Base-by-base conservation (phyloP, 23 red algal genomes). In the Gracilaria gracilis region DNA sequence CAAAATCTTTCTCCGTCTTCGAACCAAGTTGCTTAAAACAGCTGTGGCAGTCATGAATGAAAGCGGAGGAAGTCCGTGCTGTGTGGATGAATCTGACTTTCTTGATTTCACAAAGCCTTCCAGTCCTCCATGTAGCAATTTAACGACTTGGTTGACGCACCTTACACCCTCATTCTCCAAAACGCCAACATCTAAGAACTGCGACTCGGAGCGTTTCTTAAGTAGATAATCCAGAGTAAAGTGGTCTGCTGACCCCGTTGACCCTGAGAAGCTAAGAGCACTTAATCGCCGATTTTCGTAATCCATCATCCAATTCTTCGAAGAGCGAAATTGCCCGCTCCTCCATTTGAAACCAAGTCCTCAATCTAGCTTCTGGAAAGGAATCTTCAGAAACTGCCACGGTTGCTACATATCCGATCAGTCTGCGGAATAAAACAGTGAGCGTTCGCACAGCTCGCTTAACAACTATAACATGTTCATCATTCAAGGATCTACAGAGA, bases 21-120 rank as follows among this genome's bases (percentile, higher is more conserved):
- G 89, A 66, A 84, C 78, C 25, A 92, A 64, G 46, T 92, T 92
- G n/a, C 89, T 75, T 11, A 92, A 64, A 44, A 92, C 89, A 65
- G 78, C 61, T 73, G 84, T 83, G 5, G 79, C 89, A 64, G 89
- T 92, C 89, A 92, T 92, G 32, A 84, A 92, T 4, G 89, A 92
- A 9, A 49, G 46, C 20, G 89, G 89, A 9, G 87, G 87, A 61
- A 90, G 87, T 3, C 87, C 87, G 32, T 54, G 73, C n/a, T 61
- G 51, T n/a, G 78, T 40, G 13, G 69, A 46, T 11, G 24, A 65
- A 13, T 61, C 89, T 36, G 37, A 35, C 31, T 33, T 59, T 34
- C 31, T 39, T 40, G 57, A 61, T 36, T 70, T 90, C 37, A 90
- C 51, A 37, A 90, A 9, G 16, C 87, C 87, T 67, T 90, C 87